Conservation (phyloP, 106 monocot genomes). For the Allium sativum region DNA sequence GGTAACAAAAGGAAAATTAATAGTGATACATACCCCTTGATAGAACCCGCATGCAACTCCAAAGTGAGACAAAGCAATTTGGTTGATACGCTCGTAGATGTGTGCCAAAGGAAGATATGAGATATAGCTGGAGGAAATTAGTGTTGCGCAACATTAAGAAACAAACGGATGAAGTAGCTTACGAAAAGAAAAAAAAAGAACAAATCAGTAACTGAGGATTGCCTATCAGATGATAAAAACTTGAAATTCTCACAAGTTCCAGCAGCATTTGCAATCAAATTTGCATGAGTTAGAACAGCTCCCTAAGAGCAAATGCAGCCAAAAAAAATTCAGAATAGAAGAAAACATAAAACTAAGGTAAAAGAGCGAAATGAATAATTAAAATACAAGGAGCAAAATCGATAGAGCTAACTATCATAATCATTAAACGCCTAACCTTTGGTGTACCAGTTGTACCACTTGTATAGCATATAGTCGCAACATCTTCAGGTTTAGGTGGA, state of each 20-base stretch:
- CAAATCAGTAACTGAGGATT: conserved; percentile 10
- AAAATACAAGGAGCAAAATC: not conserved
- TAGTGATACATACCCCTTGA: conserved; percentile 61
- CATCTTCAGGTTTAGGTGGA: conserved; percentile 82
- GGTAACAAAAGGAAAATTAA: not conserved
- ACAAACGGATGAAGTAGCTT: conserved; percentile 4
- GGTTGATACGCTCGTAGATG: conserved; percentile 86
- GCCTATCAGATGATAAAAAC: conserved; percentile 79
- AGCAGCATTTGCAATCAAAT: conserved; percentile 81
- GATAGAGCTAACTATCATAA: not conserved
- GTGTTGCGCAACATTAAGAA: conserved; percentile 1
- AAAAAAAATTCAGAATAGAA: not conserved
- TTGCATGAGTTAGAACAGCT: conserved; percentile 69
- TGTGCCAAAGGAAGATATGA: conserved; percentile 98
- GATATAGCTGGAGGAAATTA: conserved; percentile 55
- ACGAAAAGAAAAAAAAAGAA: not conserved
- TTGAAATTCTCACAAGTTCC: conserved; percentile 29
- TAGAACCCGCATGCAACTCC: conserved; percentile 93
- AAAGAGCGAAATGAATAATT: not conserved
- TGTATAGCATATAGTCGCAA: conserved; percentile 96
- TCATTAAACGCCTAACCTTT: conserved; percentile 42
- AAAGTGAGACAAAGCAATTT: conserved; percentile 46
- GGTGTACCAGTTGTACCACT: conserved; percentile 99
- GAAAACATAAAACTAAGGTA: not conserved
- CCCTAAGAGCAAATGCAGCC: conserved; percentile 37